A percentile compares a stretch with the other conserved stretches of the same genome.
phyloP scores from a whole-genome alignment of 148 eudicot species.

The Fagopyrum esculentum region DNA sequence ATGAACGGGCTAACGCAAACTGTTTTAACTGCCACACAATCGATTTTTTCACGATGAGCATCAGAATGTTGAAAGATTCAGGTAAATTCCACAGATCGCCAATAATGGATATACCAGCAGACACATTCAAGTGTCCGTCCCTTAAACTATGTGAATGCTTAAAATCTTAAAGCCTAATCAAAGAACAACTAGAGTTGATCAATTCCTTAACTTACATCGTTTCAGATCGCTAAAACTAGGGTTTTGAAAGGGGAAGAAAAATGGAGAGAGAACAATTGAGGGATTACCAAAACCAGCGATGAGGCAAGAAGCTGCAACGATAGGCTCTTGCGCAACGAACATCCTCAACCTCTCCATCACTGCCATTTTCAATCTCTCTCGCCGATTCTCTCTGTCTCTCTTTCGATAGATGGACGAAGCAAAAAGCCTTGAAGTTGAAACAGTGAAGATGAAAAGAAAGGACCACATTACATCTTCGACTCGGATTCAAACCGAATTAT shows the following conservation, averaged over 20 bases:
- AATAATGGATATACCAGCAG: neutral
- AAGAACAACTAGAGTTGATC: neutral
- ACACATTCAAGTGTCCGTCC: no score
- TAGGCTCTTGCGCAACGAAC: slow-evolving; percentile 83
- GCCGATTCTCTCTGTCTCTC: neutral
- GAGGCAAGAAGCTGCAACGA: slow-evolving; percentile 82
- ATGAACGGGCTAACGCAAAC: neutral
- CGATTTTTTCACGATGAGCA: neutral
- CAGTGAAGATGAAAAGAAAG: no score
- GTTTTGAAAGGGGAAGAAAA: slow-evolving; percentile 6
- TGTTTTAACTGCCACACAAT: neutral
- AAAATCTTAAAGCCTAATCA: no score
- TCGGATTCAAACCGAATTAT: neutral
- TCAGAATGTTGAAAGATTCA: neutral
- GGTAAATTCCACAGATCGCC: neutral
- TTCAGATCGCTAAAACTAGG: slow-evolving; percentile 13
- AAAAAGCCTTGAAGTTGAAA: no score
- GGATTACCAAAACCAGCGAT: slow-evolving; percentile 70
- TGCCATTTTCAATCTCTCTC: slow-evolving; percentile 31
- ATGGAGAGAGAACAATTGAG: slow-evolving; percentile 3
- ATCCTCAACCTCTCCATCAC: slow-evolving; percentile 69
- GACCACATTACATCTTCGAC: neutral
- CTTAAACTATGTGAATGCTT: no score
- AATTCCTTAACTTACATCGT: no score
- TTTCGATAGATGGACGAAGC: neutral